Evolutionary conservation across 257 asterid species (phyloP), one percentile per base, ranked within the genome.

Genomic region (Cordia subcordata): DNA sequence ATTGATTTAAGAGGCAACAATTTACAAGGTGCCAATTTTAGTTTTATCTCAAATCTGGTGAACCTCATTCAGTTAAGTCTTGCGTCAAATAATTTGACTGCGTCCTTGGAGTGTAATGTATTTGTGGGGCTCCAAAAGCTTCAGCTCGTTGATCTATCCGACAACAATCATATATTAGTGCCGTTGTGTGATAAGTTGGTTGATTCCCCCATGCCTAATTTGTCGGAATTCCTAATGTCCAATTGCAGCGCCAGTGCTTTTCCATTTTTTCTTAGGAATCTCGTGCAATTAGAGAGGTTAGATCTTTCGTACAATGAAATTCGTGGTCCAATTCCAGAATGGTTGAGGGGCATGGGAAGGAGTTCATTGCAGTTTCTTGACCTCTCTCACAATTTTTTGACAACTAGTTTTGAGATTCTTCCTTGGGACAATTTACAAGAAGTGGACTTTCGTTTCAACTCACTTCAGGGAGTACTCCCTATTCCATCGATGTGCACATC

Each of bases 1-100:
- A n/a, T 60, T 44, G 0, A 0, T 22, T 11, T 60, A 5, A 15
- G 0, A 0, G 0, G 20, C 23, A 38, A 51, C 38, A 5, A 38
- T 14, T 15, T 62, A 20, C 0, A 52, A 38, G 51, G 58, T 33
- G 35, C 17, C 13, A 52, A 47, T 13, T 56, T 33, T 3, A 22
- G 15, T 0, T 35, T 57, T n/a, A 27, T 62, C 19, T 27, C 15
- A 50, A 4, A 62, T 9, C 19, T 23, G 1, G 10, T 3, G 8
- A 1, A 3, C 18, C 38, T 61, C 4, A 0, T 0, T 0, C 0
- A 0, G 0, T 56, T 62, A n/a, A 0, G 0, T 10, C 58, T 50
- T 19, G 10, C 33, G 11, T 52, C 56, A 4, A 52, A 52, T 22
- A 52, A 52, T 20, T 52, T 52, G 27, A 52, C 27, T 10, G 56